These are phyloP conservation scores for Penicillium silybi DNA, from an alignment of 495 filamentous ascomycete genomes.

Conservation along the genomic window DNA sequence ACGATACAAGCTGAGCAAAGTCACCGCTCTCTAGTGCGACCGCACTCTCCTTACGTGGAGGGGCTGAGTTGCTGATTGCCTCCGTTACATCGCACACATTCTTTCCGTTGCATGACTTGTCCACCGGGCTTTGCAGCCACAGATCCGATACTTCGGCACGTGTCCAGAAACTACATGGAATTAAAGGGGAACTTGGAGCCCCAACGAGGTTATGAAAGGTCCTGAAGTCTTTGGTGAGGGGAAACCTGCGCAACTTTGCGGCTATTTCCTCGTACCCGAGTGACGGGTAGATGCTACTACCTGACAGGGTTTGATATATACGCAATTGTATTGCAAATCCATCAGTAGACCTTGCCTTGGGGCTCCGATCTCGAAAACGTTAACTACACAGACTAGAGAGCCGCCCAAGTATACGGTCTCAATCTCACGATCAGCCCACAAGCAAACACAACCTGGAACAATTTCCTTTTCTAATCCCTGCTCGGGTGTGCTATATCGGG, in stretches of 20 bases:
- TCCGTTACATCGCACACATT: slow-evolving; percentile 12
- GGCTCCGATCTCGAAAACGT: no score
- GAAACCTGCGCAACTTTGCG: no score
- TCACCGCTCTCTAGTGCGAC: slow-evolving; percentile 11
- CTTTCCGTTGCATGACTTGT: slow-evolving; percentile 1
- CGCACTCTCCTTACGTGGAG: slow-evolving; percentile 13
- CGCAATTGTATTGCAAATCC: no score
- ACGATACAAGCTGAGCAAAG: neutral
- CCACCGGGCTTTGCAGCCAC: neutral
- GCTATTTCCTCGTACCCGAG: no score
- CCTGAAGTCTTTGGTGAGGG: no score
- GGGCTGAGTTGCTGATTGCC: neutral
- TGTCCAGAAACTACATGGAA: neutral
- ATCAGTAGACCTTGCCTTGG: neutral
- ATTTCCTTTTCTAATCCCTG: neutral
- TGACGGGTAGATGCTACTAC: no score
- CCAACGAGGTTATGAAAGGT: no score
- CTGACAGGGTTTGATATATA: no score
- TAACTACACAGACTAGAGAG: no score
- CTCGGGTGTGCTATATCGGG: neutral
- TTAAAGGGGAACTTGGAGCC: no score
- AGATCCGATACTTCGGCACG: neutral
- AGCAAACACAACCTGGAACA: neutral
- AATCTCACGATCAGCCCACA: neutral
- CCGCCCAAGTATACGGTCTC: neutral